These are phyloP conservation scores for Polysphondylium violaceum DNA, from an alignment of 78 protist species.

Conservation along the genomic window DNA sequence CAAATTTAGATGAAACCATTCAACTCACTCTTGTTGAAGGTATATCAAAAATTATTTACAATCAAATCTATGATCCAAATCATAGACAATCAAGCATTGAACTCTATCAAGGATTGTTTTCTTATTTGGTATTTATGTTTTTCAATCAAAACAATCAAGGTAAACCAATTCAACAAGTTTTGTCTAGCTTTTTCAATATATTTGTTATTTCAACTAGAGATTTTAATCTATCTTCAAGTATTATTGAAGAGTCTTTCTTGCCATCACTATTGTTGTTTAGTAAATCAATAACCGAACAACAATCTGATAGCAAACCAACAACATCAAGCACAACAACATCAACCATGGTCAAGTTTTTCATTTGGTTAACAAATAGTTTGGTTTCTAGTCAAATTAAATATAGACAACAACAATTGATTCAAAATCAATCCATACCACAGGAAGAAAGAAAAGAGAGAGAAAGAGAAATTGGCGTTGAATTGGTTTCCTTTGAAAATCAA, in stretches of 20 bases:
- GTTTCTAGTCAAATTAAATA: conserved; percentile 1
- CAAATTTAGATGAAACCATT: neutral
- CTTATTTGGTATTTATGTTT: conserved; percentile 10
- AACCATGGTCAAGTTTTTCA: conserved; percentile 3
- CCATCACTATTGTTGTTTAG: neutral
- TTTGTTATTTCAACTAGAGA: conserved; percentile 4
- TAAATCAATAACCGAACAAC: too few species aligned
- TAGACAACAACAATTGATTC: neutral
- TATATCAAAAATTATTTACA: conserved; percentile 14
- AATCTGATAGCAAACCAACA: too few species aligned
- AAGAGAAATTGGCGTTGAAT: neutral
- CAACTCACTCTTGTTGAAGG: conserved; percentile 22
- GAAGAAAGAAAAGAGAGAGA: neutral
- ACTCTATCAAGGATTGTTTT: neutral
- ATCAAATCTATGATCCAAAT: conserved; percentile 25
- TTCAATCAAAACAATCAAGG: conserved; percentile 1
- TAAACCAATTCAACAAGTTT: conserved; percentile 14
- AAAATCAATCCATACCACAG: neutral
- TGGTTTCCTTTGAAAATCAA: neutral
- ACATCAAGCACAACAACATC: neutral
- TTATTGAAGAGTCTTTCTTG: conserved; percentile 20
- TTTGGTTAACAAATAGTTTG: neutral
- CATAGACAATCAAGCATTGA: conserved; percentile 5
- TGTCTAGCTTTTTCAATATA: conserved; percentile 16
- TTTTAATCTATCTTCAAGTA: neutral